phyloP scores from a whole-genome alignment of 352 stramenopile genomes.

The Pythium coloratum region DNA sequence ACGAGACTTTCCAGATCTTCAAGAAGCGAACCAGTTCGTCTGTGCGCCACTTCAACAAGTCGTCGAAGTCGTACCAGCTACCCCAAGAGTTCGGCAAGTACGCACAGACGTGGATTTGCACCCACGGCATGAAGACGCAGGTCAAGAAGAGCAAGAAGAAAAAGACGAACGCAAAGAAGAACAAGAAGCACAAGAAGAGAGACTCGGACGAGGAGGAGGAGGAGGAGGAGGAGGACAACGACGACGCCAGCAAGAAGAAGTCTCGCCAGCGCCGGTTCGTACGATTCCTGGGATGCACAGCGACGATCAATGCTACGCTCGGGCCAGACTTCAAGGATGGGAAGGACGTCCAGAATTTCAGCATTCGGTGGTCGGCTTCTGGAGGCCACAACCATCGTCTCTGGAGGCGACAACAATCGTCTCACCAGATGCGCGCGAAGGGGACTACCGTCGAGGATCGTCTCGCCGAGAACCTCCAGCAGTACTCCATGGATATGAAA shows the following conservation, averaged over 20 bases:
- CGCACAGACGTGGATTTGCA: background rate
- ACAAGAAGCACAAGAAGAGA: too few relatives aligned
- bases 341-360: background rate
- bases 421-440: background rate
- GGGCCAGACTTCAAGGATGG: background rate
- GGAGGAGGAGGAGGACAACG: too few relatives aligned
- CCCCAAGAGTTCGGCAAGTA: background rate
- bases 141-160: background rate
- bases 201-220: too few relatives aligned
- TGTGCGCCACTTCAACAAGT: background rate
- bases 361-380: background rate
- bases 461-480: background rate
- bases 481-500: background rate
- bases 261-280: background rate
- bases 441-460: slow-evolving; percentile 9
- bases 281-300: background rate
- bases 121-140: background rate
- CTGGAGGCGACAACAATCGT: too few relatives aligned
- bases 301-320: background rate
- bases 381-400: slow-evolving; percentile 2
- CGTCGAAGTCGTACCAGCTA: background rate
- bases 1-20: slow-evolving; percentile 2
- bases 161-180: too few relatives aligned
- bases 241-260: background rate
- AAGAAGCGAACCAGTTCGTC: background rate